Conservation (phyloP, 257 asterid species). For the Solanum virginianum region DNA sequence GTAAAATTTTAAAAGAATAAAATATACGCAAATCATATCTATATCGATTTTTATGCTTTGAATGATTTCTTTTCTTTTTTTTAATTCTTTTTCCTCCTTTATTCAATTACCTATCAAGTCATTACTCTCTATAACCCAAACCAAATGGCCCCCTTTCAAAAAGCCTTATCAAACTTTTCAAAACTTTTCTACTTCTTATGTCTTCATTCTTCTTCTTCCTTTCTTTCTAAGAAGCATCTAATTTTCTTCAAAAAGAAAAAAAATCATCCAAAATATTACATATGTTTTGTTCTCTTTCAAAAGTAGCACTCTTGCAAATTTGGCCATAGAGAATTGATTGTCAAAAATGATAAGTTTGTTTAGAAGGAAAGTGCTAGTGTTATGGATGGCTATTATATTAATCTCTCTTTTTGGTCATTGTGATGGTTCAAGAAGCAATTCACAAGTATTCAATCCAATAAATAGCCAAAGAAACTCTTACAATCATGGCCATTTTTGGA, state of each 20-base stretch:
- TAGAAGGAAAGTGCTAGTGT: slow-evolving; percentile 1
- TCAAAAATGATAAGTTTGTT: not conserved
- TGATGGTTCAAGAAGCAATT: slow-evolving; percentile 31
- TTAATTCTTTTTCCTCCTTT: not conserved
- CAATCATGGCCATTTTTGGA: slow-evolving; percentile 26
- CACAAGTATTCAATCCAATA: slow-evolving; percentile 16
- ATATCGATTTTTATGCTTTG: not conserved
- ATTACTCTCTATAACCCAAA: slow-evolving; percentile 3
- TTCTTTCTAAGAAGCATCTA: not conserved
- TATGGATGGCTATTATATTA: slow-evolving; percentile 14
- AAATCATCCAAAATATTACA: not conserved
- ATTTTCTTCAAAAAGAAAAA: not conserved
- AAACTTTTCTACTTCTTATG: slow-evolving; percentile 18
- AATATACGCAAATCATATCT: not conserved
- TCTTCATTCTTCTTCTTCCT: not conserved
- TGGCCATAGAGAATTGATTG: not conserved
- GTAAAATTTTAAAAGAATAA: not conserved
- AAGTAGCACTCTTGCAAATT: not conserved
- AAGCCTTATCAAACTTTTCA: slow-evolving; percentile 10
- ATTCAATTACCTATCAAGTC: not conserved
- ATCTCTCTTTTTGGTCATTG: slow-evolving; percentile 8
- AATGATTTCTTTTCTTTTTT: not conserved
- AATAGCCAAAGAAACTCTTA: slow-evolving; percentile 13
- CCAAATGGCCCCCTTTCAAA: slow-evolving; percentile 36
- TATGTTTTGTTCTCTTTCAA: slow-evolving; percentile 1